Evolutionary conservation across 768 basidiomycete genomes (phyloP), one percentile per base, ranked within the genome.

Genomic region (Mycena capillaripes): DNA sequence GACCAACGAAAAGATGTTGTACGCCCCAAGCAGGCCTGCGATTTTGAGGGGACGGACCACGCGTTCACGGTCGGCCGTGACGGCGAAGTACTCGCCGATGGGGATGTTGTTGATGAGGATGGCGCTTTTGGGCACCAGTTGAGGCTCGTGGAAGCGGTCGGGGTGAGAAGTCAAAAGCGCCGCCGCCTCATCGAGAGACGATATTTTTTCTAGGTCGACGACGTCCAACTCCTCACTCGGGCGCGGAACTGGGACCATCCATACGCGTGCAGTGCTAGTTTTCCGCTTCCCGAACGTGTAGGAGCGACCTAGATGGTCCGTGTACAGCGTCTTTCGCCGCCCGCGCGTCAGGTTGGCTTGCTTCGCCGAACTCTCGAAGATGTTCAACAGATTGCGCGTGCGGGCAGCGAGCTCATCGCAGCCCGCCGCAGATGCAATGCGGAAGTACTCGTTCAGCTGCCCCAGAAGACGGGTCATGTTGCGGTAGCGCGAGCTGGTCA

Each of bases 261-360:
- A 99, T 11, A 97, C 96, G 44, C 95, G 89, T 40, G 97, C 96
- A 1, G 92, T 85, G 76, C 94, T 95, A 70, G 95, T 95, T 83
- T 99, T 99, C 75, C 97, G 88, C 82, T 91, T 89, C 44, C 97
- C 97, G 58, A 93, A 78, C 0, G 94, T 94, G 78, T 95, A 95
- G n/a, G 92, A 91, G 69, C 97, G 87, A n/a, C 96, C 95, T 66
- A 88, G 88, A 53, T 88, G 84, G 80, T 98, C 97, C 62, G 95
- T 82, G 29, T 84, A 79, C 40, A 90, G 88, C 10, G 85, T 84
- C 77, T 92, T 91, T 73, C 89, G 85, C 81, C 87, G 83, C 53
- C 88, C 82, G 82, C 86, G 78, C 81, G 86, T 82, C 36, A 88
- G 74, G 61, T 82, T 80, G 9, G 84, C 85, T 30, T 86, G 85